These are phyloP conservation scores for Chlorella sp. DNA, from an alignment of 139 green algal genomes.

Conservation along the genomic window DNA sequence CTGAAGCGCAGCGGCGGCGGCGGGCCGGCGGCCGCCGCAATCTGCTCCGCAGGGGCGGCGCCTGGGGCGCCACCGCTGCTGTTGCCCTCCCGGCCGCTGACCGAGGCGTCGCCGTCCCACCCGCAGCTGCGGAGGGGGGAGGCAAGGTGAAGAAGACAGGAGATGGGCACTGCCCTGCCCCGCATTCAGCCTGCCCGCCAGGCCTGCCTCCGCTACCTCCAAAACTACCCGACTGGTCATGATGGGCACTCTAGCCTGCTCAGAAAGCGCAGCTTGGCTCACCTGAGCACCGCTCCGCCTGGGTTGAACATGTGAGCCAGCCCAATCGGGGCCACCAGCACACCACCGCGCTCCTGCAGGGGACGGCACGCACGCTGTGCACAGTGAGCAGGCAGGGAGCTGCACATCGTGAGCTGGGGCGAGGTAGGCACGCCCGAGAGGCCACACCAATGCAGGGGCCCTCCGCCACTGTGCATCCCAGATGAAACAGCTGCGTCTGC, in stretches of 20 bases:
- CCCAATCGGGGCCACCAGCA: conserved; percentile 66
- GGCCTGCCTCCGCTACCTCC: not conserved
- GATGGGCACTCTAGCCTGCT: not conserved
- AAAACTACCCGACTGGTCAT: not conserved
- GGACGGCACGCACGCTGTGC: not conserved
- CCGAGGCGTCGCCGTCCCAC: not conserved
- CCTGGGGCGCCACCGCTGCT: not conserved
- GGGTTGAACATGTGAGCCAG: conserved; percentile 78
- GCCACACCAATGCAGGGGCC: no score
- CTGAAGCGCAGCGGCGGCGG: not conserved
- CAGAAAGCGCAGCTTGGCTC: not conserved
- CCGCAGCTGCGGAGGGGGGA: not conserved
- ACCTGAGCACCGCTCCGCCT: conserved; percentile 63
- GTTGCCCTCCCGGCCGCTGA: no score
- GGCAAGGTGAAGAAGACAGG: not conserved
- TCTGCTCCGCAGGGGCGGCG: not conserved
- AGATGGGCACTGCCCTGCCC: no score
- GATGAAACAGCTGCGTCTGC: no score
- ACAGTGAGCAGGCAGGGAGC: not conserved
- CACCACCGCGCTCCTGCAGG: not conserved
- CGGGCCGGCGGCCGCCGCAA: not conserved
- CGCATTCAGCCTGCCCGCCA: no score
- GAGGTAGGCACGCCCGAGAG: no score
- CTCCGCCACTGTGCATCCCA: no score
- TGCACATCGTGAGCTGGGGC: no score